Conservation (phyloP, 768 basidiomycete genomes). For the Dictyophora rubrovolvata region DNA sequence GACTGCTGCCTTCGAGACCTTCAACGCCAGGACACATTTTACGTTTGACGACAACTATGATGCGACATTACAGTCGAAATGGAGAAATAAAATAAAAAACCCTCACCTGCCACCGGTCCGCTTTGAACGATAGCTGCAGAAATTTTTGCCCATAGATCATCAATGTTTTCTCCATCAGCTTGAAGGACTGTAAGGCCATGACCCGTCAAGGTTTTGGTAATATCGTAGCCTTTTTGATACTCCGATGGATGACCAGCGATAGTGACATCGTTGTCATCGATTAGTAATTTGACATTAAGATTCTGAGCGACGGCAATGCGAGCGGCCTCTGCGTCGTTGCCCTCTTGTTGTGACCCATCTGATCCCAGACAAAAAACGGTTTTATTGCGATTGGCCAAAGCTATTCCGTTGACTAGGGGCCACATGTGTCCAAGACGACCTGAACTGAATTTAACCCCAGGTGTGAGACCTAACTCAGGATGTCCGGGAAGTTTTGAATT, state of each 20-base stretch:
- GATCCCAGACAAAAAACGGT: constrained; percentile 77
- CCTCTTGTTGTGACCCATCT: constrained; percentile 87
- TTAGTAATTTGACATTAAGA: constrained; percentile 76
- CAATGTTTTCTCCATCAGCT: constrained; percentile 71
- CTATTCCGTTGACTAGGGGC: constrained; percentile 79
- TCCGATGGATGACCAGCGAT: constrained; percentile 87
- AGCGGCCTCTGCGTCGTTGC: constrained; percentile 85
- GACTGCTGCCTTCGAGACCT: constrained; percentile 67
- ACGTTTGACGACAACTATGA: constrained; percentile 53
- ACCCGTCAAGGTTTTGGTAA: constrained; percentile 63
- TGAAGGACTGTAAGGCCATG: constrained; percentile 72
- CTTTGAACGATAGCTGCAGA: constrained; percentile 41
- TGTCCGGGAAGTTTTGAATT: constrained; percentile 83
- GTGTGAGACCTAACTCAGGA: constrained; percentile 81
- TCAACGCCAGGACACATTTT: constrained; percentile 58
- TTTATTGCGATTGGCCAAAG: constrained; percentile 69
- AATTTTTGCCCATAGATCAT: constrained; percentile 64
- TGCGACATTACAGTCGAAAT: not conserved
- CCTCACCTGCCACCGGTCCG: constrained; percentile 72
- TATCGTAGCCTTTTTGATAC: constrained; percentile 70
- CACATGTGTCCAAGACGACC: constrained; percentile 91
- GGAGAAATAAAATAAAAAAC: not conserved
- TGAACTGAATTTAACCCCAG: constrained; percentile 89
- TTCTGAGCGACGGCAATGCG: constrained; percentile 75
- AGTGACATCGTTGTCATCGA: constrained; percentile 88